Conservation (phyloP, 805 yeast species). For the Myxozyma udenii region DNA sequence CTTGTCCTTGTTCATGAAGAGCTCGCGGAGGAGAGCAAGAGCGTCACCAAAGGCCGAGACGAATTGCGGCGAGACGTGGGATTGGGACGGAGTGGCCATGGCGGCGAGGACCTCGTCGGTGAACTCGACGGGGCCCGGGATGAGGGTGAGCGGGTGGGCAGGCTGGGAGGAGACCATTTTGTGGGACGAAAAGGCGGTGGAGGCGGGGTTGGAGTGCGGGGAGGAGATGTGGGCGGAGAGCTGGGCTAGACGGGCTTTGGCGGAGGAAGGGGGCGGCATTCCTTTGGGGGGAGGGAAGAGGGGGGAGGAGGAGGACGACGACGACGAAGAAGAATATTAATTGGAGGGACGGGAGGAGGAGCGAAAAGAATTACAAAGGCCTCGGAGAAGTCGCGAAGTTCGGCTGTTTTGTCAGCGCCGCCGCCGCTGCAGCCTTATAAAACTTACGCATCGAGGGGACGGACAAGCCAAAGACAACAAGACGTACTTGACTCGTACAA, state of each 20-base stretch:
- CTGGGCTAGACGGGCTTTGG: constrained; percentile 14
- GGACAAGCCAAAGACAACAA: too few species aligned
- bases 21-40: constrained; percentile 61
- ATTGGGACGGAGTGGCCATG: constrained; percentile 75
- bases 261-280: too few species aligned
- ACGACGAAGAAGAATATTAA: background rate
- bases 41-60: constrained; percentile 67
- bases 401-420: too few species aligned
- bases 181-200: background rate
- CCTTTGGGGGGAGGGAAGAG: background rate
- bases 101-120: constrained; percentile 75
- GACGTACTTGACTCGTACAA: too few species aligned
- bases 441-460: too few species aligned
- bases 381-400: too few species aligned
- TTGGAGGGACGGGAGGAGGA: too few species aligned
- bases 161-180: constrained; percentile 19
- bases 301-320: background rate
- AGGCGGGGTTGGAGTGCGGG: background rate
- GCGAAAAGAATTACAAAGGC: too few species aligned
- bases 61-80: constrained; percentile 89
- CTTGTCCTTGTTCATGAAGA: constrained; percentile 62
- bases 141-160: constrained; percentile 49
- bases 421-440: too few species aligned
- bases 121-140: constrained; percentile 83
- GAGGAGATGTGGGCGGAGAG: constrained; percentile 15